A percentile compares a stretch with the other conserved stretches of the same genome.
Conservation (phyloP, 768 basidiomycete species). For the Phylloporus rhodoxanthus region DNA sequence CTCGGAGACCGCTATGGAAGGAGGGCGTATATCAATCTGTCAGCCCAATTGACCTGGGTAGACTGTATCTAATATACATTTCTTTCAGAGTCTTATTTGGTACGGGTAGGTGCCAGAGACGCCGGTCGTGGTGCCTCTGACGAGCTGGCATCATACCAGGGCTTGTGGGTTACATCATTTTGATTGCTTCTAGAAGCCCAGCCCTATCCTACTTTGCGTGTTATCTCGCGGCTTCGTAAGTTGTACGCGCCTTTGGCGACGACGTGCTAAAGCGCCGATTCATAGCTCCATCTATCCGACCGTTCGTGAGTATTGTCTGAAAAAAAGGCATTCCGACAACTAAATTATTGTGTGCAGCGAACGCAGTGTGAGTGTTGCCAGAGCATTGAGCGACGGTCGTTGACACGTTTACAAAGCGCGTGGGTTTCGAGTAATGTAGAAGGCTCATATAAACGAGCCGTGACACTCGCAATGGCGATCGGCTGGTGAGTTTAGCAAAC, state of each 20-base stretch:
- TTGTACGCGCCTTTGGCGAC: conserved; percentile 4
- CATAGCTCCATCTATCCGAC: conserved; percentile 43
- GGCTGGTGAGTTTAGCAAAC: conserved; percentile 36
- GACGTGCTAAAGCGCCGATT: background rate
- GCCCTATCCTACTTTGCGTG: conserved; percentile 68
- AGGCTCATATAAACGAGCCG: conserved; percentile 68
- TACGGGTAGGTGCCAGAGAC: conserved; percentile 21
- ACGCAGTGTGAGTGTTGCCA: conserved; percentile 41
- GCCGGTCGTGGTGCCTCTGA: background rate
- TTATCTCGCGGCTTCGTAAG: conserved; percentile 66
- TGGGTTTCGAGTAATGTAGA: conserved; percentile 73
- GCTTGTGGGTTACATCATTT: conserved; percentile 58
- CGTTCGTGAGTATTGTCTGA: conserved; percentile 32
- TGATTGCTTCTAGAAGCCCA: conserved; percentile 54
- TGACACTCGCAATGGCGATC: conserved; percentile 65
- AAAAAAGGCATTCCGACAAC: background rate
- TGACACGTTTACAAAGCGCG: conserved; percentile 36
- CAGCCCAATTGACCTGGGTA: conserved; percentile 14
- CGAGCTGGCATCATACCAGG: conserved; percentile 22
- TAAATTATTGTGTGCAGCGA: conserved; percentile 27
- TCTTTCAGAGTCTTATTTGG: conserved; percentile 26
- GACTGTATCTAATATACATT: conserved; percentile 1
- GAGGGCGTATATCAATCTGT: conserved; percentile 59
- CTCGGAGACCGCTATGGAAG: conserved; percentile 34
- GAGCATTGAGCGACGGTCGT: conserved; percentile 5